Base-by-base conservation (phyloP, 1,284 basidiomycete genomes). In the Phaffia rhodozyma region DNA sequence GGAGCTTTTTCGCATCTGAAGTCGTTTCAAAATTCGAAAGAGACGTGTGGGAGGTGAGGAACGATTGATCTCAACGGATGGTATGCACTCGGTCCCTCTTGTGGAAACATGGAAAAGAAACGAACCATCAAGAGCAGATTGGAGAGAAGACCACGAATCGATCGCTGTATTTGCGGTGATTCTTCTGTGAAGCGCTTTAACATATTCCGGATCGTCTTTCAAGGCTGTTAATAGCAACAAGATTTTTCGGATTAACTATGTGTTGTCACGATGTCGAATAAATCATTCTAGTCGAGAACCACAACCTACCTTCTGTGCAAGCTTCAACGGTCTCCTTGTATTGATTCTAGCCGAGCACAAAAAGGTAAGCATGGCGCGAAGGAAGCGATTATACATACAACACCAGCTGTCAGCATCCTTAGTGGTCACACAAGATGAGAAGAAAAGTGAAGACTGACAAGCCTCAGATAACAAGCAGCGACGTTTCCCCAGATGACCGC, bases 121-220 rank as follows among this genome's bases (percentile, higher is more conserved):
- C 74, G 62, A 49, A 91, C 92, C 93, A 79, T 92, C 86, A 77
- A 92, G 83, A 4, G 90, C 89, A 25, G 85, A 79, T 13, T 84
- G 80, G 11, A 97, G 78, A 4, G 88, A 85, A 5, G 87, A 81
- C 91, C 91, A 97, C 5, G 86, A 83, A 60, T 81, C 81, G 27
- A 97, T 77, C 38, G 80, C 78, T 67, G 92, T 89, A 72, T 92
- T 96, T 1, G 88, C 87, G 27, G 82, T 73, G 1, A 91, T 91
- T 21, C 94, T 84, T 68, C 94, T 80, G 71, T 92, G 89, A 1
- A 97, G 78, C 0, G 87, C 92, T 75, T 97, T 97, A 68, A 86
- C 73, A 72, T 97, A 96, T 18, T 77, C 73, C 4, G 89, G 86
- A 69, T 94, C 87, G 71, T 97, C 89, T 25, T 80, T 75, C 18